phyloP scores from a whole-genome alignment of 1,284 basidiomycete species.

The Papiliotrema terrestris region DNA sequence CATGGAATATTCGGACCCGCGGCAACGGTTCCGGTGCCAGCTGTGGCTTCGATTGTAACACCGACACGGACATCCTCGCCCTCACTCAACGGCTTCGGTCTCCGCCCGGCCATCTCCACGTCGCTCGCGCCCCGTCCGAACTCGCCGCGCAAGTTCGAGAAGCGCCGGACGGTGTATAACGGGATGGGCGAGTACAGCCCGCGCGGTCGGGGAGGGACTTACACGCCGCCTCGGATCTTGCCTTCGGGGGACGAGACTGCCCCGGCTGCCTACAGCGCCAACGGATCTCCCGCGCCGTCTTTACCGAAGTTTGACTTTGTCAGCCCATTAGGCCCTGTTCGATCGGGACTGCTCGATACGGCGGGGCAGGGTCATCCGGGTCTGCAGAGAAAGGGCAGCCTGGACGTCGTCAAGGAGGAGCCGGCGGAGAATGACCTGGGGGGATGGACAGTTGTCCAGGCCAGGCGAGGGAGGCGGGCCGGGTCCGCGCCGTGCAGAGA shows the following conservation, averaged over 20 bases:
- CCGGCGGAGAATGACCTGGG: conserved; percentile 13
- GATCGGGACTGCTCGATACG: conserved; percentile 16
- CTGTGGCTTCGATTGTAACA: background rate
- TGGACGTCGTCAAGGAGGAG: conserved; percentile 28
- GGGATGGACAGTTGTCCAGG: conserved; percentile 24
- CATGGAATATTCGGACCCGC: conserved; percentile 5
- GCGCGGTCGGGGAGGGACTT: conserved; percentile 28
- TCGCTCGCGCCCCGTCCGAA: conserved; percentile 20
- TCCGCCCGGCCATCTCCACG: conserved; percentile 29
- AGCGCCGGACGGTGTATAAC: conserved; percentile 23
- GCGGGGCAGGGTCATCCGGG: conserved; percentile 1
- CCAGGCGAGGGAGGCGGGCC: conserved; percentile 8
- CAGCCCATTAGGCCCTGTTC: conserved; percentile 34
- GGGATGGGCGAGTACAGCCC: conserved; percentile 36
- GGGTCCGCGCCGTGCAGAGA: conserved; percentile 16
- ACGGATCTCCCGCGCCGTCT: conserved; percentile 23
- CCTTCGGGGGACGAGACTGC: conserved; percentile 44
- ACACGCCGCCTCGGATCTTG: conserved; percentile 38
- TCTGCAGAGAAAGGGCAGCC: conserved; percentile 8
- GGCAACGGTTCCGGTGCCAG: background rate
- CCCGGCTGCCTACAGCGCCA: conserved; percentile 9
- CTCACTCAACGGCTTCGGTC: conserved; percentile 17
- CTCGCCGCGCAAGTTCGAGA: conserved; percentile 37
- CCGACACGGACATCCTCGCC: conserved; percentile 5
- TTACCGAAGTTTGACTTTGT: conserved; percentile 41